Percentiles rank a stretch among this genome's conserved stretches.
Conservation (phyloP, 2,329 filamentous ascomycete genomes). For the Iodosphaeria phyllophila region DNA sequence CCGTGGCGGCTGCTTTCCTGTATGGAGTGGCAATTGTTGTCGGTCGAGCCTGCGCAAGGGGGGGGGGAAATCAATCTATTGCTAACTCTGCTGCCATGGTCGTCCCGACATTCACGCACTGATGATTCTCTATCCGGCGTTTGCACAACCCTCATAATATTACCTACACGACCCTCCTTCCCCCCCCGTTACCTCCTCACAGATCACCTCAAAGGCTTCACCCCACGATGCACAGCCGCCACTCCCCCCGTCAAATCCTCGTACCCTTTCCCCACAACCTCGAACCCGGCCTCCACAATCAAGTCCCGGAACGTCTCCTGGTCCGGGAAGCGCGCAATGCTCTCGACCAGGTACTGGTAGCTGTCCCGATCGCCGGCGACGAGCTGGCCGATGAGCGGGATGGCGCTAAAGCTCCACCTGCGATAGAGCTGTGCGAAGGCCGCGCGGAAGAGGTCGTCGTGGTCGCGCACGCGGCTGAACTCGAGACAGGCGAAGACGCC, state of each 20-base stretch:
- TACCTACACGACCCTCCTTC: too few relatives aligned
- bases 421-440: too few relatives aligned
- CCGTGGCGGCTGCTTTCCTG: too few relatives aligned
- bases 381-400: constrained; percentile 86
- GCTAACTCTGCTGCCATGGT: too few relatives aligned
- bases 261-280: constrained; percentile 64
- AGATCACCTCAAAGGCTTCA: constrained; percentile 45
- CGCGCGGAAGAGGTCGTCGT: constrained; percentile 61
- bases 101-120: too few relatives aligned
- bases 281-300: constrained; percentile 72
- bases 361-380: constrained; percentile 88
- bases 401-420: constrained; percentile 86
- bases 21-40: too few relatives aligned
- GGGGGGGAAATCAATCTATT: too few relatives aligned
- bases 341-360: constrained; percentile 97
- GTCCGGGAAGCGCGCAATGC: constrained; percentile 80
- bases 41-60: too few relatives aligned
- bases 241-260: constrained; percentile 86
- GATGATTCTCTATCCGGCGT: too few relatives aligned
- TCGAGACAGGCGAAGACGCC: constrained; percentile 94
- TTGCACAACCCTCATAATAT: too few relatives aligned
- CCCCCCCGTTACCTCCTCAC: background rate
- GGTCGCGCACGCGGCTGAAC: constrained; percentile 70
- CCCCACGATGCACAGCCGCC: constrained; percentile 88
- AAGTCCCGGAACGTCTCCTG: constrained; percentile 72